Conservation (phyloP, 2,329 filamentous ascomycete species). For the Ceratocystis destructans region DNA sequence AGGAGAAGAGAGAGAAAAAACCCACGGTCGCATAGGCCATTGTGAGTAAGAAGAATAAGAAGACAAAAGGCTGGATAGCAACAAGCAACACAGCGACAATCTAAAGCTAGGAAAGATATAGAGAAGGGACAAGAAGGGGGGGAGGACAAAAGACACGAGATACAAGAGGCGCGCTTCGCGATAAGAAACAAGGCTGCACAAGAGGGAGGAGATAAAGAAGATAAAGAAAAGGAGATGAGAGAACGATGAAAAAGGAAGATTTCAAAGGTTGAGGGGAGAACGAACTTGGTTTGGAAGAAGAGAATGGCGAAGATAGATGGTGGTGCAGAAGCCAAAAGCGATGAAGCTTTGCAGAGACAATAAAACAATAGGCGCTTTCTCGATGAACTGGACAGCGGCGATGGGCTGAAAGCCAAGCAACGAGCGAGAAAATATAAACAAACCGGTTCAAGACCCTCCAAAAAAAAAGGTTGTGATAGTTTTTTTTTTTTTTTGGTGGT, state of each 20-base stretch:
- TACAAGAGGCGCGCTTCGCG: slow-evolving; percentile 4
- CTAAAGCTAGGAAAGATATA: slow-evolving; percentile 15
- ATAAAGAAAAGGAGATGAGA: slow-evolving; percentile 11
- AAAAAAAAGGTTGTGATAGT: neutral
- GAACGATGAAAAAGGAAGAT: slow-evolving; percentile 2
- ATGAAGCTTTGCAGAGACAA: neutral
- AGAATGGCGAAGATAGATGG: neutral
- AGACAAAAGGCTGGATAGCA: neutral
- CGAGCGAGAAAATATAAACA: neutral
- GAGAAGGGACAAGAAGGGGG: slow-evolving; percentile 18
- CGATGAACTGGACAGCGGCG: neutral
- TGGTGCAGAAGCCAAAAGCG: neutral
- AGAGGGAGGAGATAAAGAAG: neutral
- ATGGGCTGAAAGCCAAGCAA: neutral
- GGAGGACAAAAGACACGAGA: slow-evolving; percentile 10
- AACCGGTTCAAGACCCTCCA: neutral
- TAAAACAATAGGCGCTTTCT: neutral
- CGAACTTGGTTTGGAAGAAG: slow-evolving; percentile 16
- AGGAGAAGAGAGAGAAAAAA: slow-evolving; percentile 10
- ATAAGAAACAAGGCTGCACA: slow-evolving; percentile 12
- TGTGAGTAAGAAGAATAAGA: slow-evolving; percentile 8
- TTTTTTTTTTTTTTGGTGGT: neutral
- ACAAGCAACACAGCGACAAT: slow-evolving; percentile 4
- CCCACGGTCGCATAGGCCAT: neutral
- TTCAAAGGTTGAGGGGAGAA: slow-evolving; percentile 14